phyloP scores from a whole-genome alignment of 768 basidiomycete species.

The Mycena kentingensis region DNA sequence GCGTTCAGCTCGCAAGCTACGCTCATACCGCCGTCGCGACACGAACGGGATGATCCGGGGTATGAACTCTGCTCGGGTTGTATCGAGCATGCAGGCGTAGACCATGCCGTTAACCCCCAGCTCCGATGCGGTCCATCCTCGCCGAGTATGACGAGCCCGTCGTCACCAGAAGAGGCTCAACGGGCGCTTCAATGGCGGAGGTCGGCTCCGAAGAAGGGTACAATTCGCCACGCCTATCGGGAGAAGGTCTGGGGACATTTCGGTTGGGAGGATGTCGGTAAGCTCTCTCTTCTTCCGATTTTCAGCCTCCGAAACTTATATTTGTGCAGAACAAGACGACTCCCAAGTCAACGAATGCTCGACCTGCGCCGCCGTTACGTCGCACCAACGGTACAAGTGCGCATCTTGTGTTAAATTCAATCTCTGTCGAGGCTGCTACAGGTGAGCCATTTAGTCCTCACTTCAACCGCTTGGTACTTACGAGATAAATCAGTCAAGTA shows the following conservation, averaged over 20 bases:
- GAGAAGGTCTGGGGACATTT: conserved; percentile 84
- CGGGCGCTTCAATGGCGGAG: conserved; percentile 61
- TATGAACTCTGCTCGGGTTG: conserved; percentile 87
- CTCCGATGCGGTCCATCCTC: conserved; percentile 44
- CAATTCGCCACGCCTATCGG: conserved; percentile 79
- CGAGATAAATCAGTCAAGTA: conserved; percentile 63
- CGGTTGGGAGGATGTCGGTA: conserved; percentile 91
- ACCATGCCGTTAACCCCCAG: conserved; percentile 66
- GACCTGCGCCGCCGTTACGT: conserved; percentile 69
- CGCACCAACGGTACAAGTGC: conserved; percentile 79
- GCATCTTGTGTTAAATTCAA: conserved; percentile 77
- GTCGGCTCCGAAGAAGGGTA: conserved; percentile 74
- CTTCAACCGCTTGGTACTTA: conserved; percentile 6
- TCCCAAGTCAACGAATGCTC: conserved; percentile 67
- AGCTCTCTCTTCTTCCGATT: conserved; percentile 25
- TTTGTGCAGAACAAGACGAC: conserved; percentile 64
- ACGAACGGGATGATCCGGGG: conserved; percentile 40
- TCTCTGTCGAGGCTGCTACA: conserved; percentile 81
- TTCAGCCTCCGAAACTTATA: conserved; percentile 5
- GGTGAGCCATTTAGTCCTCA: conserved; percentile 41
- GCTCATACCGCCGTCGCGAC: conserved; percentile 14
- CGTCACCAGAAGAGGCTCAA: conserved; percentile 56
- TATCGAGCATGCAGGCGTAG: conserved; percentile 74
- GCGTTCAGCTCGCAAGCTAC: conserved; percentile 19
- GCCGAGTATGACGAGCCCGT: conserved; percentile 37